Evolutionary conservation across 1,284 basidiomycete genomes (phyloP).

Genomic region (Xerocomus amazonicus): DNA sequence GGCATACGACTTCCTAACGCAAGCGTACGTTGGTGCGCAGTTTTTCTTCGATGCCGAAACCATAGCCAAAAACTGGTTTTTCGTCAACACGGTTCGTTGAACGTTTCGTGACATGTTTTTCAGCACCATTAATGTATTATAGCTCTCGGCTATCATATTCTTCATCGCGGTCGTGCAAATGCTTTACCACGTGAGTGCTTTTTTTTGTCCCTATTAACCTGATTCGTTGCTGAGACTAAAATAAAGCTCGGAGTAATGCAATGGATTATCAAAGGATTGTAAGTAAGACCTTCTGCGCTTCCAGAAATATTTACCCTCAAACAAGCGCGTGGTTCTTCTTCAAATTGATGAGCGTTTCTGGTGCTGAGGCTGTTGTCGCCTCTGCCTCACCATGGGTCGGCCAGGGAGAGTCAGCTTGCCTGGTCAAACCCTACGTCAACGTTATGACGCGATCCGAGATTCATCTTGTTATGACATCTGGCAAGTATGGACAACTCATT

Average conservation of each 20-base stretch:
- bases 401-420: conserved; percentile 82
- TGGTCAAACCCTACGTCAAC: conserved; percentile 84
- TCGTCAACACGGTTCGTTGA: conserved; percentile 63
- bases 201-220: not conserved
- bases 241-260: conserved; percentile 75
- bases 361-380: conserved; percentile 90
- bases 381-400: conserved; percentile 91
- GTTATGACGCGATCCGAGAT: conserved; percentile 87
- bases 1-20: conserved; percentile 66
- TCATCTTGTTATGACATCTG: conserved; percentile 87
- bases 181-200: conserved; percentile 62
- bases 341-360: conserved; percentile 82
- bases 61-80: conserved; percentile 71
- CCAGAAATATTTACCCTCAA: conserved; percentile 1
- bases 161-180: conserved; percentile 87
- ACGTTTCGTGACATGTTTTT: not conserved
- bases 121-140: conserved; percentile 7
- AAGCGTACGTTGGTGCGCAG: conserved; percentile 59
- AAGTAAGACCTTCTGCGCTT: conserved; percentile 21
- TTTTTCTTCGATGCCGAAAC: conserved; percentile 77
- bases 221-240: not conserved
- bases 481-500: conserved; percentile 35
- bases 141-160: conserved; percentile 78
- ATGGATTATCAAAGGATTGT: conserved; percentile 83
- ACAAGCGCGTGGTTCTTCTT: conserved; percentile 87